phyloP scores from a whole-genome alignment of 2,329 filamentous ascomycete species.

The Talaromyces sp. region DNA sequence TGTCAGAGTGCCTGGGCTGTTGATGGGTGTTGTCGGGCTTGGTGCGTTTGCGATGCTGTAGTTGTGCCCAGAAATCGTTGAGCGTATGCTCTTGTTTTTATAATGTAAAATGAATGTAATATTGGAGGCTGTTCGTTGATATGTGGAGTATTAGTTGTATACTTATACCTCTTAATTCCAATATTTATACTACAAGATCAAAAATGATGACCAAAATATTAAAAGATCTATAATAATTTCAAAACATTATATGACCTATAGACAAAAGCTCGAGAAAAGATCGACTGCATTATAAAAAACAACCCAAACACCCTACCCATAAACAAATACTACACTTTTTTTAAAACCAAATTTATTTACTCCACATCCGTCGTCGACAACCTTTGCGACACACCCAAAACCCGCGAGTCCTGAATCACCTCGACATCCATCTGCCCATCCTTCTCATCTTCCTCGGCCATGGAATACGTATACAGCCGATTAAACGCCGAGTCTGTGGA shows the following conservation, averaged over 20 bases:
- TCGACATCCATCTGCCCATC: constrained; percentile 9
- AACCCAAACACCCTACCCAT: neutral
- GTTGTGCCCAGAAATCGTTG: constrained; percentile 9
- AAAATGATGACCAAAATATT: too few species aligned
- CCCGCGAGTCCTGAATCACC: constrained; percentile 5
- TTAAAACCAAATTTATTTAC: neutral
- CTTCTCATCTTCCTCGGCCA: constrained; percentile 9
- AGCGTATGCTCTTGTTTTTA: neutral
- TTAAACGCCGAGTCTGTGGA: constrained; percentile 30
- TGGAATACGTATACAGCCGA: constrained; percentile 24
- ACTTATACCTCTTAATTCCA: neutral
- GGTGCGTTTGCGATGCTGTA: constrained; percentile 32
- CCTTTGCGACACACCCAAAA: neutral
- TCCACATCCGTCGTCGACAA: neutral
- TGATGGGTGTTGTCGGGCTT: constrained; percentile 31
- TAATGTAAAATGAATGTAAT: neutral
- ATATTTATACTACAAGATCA: neutral
- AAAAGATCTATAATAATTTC: neutral
- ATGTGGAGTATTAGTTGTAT: neutral
- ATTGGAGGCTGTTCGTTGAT: neutral
- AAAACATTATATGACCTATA: neutral
- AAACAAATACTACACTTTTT: neutral
- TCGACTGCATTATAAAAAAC: neutral
- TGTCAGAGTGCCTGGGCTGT: constrained; percentile 29
- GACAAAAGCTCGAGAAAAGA: neutral